Base-by-base conservation (phyloP, 352 stramenopile species). In the Phytophthora tubulina region DNA sequence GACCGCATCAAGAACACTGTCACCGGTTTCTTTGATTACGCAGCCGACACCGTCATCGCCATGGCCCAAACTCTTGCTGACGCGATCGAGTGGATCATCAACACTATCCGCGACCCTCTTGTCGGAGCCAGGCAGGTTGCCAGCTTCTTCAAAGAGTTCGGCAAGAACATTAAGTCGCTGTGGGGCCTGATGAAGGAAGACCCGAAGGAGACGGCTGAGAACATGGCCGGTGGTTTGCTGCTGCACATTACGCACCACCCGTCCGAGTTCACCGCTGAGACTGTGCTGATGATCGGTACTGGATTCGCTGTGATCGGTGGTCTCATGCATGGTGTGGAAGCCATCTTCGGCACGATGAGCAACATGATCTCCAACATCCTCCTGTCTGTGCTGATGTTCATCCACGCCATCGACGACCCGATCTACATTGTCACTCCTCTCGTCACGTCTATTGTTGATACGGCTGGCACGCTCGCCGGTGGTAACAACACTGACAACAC, bases 391-490 rank as follows among this genome's bases (percentile, higher is more conserved):
- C 58, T 77, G 2, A 61, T 77, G 51, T 77, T 77, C 30, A 69
- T 77, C 21, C 70, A 77, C 46, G 55, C 60, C 4, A 70, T 77
- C 30, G 70, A 77, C 44, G 63, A 77, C 36, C 70, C 70, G 33
- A 69, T 76, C 42, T 72, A 65, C 17, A 72, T 76, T 27, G 64
- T 77, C 31, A 77, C 70, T 2, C 70, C 70, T 1, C 65, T 77
- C 9, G 33, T 77, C 52, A 73, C 51, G 6, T 73, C 64, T 4
- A 66, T 77, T 41, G 57, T 77, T 4, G 48, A 74, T 33, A 67
- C 64, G 15, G 52, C 65, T 3, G 56, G 41, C 17, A 51, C 39
- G 3, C 14, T 75, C 13, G 45, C 21, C 4, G 52, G 30, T 21
- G 36, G 31, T 21, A 58, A 49, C 52, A 45, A 33, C n/a, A 64